Evolutionary conservation across 208 protist species (phyloP), one percentile per base, ranked within the genome.

Genomic region (Crithidia sp.): DNA sequence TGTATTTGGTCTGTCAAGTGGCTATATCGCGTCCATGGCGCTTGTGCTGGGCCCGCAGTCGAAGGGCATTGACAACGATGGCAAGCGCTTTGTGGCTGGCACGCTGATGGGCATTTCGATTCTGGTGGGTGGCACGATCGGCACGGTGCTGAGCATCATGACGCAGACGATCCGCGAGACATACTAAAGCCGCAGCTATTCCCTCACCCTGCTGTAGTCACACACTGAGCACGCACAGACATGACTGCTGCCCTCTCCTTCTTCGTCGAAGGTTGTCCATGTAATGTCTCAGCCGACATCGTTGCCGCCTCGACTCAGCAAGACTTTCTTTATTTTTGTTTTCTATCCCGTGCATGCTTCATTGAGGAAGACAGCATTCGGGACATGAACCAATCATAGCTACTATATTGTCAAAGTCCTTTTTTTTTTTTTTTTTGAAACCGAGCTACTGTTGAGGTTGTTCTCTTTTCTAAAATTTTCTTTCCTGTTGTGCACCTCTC

Each of bases 71-170:
- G 65, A 60, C 52, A 77, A 75, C 47, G 75, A 76, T 12, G 81
- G 77, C 57, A 82, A 91, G 74, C 83, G 81, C 47, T 79, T 87
- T 50, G 71, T 91, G n/a, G 83, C 86, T 3, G 86, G 86, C 8
- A 84, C 74, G 43, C 74, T 87, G 76, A 83, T 88, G 76, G 76
- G 81, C 37, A 83, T 89, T 28, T 81, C 82, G 16, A 85, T 92
- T 40, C 77, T 92, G 1, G 52, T 77, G 36, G 86, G 83, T 39
- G 77, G 71, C 45, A 50, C 80, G n/a, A 73, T 84, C 53, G 85
- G 78, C 17, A 82, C 77, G 12, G 72, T 74, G n/a, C 43, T 83
- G 17, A 83, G 73, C 72, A 86, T 89, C 76, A 79, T 85, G 67
- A 79, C 75, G 36, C 77, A 89, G 62, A 79, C 81, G 0, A 14